These are phyloP conservation scores for Mycena crocata DNA, from an alignment of 768 basidiomycete species.

Conservation along the genomic window DNA sequence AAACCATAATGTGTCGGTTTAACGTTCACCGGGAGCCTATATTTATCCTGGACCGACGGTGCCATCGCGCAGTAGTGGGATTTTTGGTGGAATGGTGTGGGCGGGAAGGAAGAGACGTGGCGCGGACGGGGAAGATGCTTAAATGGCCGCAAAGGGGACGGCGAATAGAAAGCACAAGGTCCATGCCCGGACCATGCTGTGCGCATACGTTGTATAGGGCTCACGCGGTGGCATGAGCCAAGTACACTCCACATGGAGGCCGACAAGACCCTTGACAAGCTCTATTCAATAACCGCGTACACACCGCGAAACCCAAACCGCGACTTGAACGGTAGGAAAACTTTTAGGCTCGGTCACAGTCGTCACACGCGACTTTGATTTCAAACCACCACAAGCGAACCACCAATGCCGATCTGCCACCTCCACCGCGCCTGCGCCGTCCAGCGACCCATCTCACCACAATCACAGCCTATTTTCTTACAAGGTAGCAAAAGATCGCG, in stretches of 20 bases:
- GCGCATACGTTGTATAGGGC: not conserved
- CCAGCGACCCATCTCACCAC: not conserved
- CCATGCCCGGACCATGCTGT: conserved; percentile 1
- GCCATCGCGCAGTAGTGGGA: conserved; percentile 24
- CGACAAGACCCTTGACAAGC: not conserved
- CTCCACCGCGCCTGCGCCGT: conserved; percentile 9
- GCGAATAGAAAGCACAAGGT: not conserved
- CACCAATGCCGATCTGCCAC: conserved; percentile 23
- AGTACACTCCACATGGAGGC: conserved; percentile 14
- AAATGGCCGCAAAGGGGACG: not conserved
- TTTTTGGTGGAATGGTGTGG: conserved; percentile 1
- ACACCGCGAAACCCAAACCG: too few species aligned
- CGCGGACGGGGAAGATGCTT: conserved; percentile 1
- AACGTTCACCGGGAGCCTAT: conserved; percentile 75
- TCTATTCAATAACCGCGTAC: not conserved
- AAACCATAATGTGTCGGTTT: conserved; percentile 83
- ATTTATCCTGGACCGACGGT: conserved; percentile 45
- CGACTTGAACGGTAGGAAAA: not conserved
- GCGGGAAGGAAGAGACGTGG: conserved; percentile 10
- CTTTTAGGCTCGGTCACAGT: not conserved
- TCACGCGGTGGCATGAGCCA: conserved; percentile 17
- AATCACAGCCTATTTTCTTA: not conserved
- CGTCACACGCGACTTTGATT: not conserved
- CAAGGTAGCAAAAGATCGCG: conserved; percentile 1
- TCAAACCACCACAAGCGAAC: not conserved